These are phyloP conservation scores for Cladophialophora yegresii DNA, from an alignment of 2,329 filamentous ascomycete genomes.

Conservation along the genomic window DNA sequence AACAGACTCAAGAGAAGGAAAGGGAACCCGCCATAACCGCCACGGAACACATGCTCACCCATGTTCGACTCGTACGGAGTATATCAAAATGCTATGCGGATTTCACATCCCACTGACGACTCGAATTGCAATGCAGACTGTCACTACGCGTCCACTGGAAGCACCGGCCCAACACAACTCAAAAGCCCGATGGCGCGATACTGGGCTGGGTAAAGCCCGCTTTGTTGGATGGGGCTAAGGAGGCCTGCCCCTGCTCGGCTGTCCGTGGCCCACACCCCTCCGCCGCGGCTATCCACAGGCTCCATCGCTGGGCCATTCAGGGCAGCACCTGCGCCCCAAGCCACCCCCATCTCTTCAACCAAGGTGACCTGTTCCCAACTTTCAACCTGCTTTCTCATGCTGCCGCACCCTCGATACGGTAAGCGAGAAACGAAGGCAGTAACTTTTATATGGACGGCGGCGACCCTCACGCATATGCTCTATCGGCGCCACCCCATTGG, in stretches of 20 bases:
- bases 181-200: conserved; percentile 22
- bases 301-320: conserved; percentile 11
- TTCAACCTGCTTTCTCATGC: not conserved
- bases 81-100: conserved; percentile 20
- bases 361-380: not conserved
- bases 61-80: conserved; percentile 4
- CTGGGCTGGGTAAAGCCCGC: conserved; percentile 13
- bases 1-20: conserved; percentile 1
- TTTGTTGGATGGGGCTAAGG: not conserved
- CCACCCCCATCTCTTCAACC: not conserved
- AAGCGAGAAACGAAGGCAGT: not conserved
- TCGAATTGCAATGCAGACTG: not conserved
- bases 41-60: not conserved
- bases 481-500: not conserved
- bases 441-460: not conserved
- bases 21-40: not conserved
- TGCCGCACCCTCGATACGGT: not conserved
- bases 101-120: conserved; percentile 3
- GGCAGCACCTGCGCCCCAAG: not conserved
- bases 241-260: conserved; percentile 8
- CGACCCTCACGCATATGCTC: not conserved
- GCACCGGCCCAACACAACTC: conserved; percentile 15
- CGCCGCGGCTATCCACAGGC: not conserved
- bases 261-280: conserved; percentile 2
- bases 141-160: conserved; percentile 1